These are phyloP conservation scores for Linanthus parryae DNA, from an alignment of 148 eudicot genomes.

Conservation along the genomic window DNA sequence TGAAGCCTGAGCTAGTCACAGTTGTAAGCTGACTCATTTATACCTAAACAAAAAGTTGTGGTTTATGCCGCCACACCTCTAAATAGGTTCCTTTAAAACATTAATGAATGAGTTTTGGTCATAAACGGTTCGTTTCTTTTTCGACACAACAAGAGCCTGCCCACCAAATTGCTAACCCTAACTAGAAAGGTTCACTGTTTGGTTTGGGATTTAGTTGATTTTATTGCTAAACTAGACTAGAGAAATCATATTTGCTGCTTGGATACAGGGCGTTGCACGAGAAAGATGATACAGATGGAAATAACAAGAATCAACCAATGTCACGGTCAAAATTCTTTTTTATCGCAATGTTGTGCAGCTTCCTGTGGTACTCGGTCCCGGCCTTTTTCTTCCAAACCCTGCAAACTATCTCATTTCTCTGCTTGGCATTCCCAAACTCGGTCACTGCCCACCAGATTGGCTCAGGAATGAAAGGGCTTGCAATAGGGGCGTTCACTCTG, in stretches of 20 bases:
- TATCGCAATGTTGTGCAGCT: conserved; percentile 34
- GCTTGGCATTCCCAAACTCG: conserved; percentile 31
- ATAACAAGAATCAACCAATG: not conserved
- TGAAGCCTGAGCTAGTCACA: not conserved
- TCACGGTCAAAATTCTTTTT: conserved; percentile 38
- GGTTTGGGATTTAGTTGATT: not conserved
- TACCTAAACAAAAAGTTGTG: too few species aligned
- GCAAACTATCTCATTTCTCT: conserved; percentile 29
- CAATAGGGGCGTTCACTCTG: conserved; percentile 28
- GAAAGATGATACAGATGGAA: conserved; percentile 11
- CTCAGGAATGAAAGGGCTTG: conserved; percentile 44
- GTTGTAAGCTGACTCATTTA: too few species aligned
- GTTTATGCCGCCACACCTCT: not conserved
- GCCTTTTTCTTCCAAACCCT: conserved; percentile 35
- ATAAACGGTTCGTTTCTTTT: too few species aligned
- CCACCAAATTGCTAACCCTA: too few species aligned
- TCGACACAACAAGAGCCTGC: too few species aligned
- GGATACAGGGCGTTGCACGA: conserved; percentile 36
- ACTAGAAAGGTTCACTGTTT: too few species aligned
- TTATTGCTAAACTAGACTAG: not conserved
- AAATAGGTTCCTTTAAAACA: not conserved
- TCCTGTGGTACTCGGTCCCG: conserved; percentile 37
- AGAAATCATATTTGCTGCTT: not conserved
- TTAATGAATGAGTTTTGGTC: too few species aligned
- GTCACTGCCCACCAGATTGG: conserved; percentile 46